Evolutionary conservation across 1,284 basidiomycete genomes (phyloP).

Genomic region (Takashimella tepidaria): DNA sequence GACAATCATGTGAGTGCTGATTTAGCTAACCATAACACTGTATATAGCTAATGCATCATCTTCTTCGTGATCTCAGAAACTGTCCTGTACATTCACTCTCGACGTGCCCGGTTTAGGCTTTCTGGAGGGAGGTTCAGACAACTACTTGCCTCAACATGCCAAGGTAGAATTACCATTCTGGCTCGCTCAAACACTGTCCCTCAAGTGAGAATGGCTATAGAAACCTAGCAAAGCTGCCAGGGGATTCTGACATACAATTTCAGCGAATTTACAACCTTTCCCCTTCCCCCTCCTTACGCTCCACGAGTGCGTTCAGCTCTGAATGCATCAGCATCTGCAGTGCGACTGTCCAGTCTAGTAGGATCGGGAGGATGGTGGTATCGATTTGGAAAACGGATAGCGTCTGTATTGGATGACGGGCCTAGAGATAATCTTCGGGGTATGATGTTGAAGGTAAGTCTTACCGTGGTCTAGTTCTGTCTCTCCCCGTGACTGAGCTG

Average conservation of each 20-base stretch:
- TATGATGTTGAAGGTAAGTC: slow-evolving; percentile 7
- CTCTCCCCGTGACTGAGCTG: too few relatives aligned
- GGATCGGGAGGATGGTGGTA: slow-evolving; percentile 87
- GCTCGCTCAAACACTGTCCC: slow-evolving; percentile 75
- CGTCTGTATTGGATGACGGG: slow-evolving; percentile 69
- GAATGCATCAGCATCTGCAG: slow-evolving; percentile 74
- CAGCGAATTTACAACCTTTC: slow-evolving; percentile 80
- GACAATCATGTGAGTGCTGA: slow-evolving; percentile 67
- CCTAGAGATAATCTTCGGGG: slow-evolving; percentile 59
- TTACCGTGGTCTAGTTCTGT: too few relatives aligned
- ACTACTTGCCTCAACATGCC: slow-evolving; percentile 65
- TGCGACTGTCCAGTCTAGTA: slow-evolving; percentile 70
- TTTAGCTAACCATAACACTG: neutral
- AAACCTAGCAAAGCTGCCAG: neutral
- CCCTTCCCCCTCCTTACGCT: slow-evolving; percentile 69
- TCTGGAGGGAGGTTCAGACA: slow-evolving; percentile 72
- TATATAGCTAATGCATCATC: too few relatives aligned
- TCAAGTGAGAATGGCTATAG: slow-evolving; percentile 57
- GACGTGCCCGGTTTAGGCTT: slow-evolving; percentile 82
- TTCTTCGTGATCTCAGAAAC: slow-evolving; percentile 63
- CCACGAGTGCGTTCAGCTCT: slow-evolving; percentile 72
- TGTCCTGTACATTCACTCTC: slow-evolving; percentile 81
- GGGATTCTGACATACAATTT: slow-evolving; percentile 12
- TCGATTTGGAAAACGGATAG: slow-evolving; percentile 74
- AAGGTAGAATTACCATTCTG: slow-evolving; percentile 79